Percentiles rank a stretch among this genome's conserved stretches.
Conservation (phyloP, 2,329 filamentous ascomycete genomes). For the Penicillium sp. region DNA sequence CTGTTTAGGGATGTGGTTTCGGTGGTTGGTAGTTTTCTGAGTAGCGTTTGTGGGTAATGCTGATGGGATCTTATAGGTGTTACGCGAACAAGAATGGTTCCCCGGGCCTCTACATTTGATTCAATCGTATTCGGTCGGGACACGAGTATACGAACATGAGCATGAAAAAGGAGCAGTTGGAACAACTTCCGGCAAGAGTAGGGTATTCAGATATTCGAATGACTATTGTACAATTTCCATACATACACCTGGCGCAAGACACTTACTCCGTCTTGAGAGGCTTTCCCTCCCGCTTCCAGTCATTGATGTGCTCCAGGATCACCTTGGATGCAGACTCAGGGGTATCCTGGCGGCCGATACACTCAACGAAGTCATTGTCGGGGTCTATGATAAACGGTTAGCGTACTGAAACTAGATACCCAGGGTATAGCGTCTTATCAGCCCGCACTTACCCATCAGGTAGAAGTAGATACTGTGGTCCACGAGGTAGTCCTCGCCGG, state of each 20-base stretch:
- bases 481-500: conserved; percentile 93
- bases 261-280: conserved; percentile 49
- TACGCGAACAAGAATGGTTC: neutral
- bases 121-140: no score
- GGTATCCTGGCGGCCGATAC: conserved; percentile 89
- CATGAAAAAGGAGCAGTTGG: neutral
- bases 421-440: neutral
- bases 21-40: neutral
- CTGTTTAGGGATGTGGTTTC: neutral
- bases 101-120: neutral
- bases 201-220: conserved; percentile 28
- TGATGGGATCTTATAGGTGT: neutral
- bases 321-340: conserved; percentile 79
- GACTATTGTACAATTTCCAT: conserved; percentile 25
- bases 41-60: neutral
- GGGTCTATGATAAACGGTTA: conserved; percentile 61
- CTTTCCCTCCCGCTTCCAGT: conserved; percentile 60
- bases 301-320: conserved; percentile 80
- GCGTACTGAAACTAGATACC: neutral
- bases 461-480: conserved; percentile 99
- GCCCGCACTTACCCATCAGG: conserved; percentile 68
- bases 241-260: conserved; percentile 9
- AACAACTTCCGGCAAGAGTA: conserved; percentile 19
- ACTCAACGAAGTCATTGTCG: conserved; percentile 96
- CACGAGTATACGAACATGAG: neutral